phyloP scores from a whole-genome alignment of 768 basidiomycete genomes.

The Ramaria sp. region DNA sequence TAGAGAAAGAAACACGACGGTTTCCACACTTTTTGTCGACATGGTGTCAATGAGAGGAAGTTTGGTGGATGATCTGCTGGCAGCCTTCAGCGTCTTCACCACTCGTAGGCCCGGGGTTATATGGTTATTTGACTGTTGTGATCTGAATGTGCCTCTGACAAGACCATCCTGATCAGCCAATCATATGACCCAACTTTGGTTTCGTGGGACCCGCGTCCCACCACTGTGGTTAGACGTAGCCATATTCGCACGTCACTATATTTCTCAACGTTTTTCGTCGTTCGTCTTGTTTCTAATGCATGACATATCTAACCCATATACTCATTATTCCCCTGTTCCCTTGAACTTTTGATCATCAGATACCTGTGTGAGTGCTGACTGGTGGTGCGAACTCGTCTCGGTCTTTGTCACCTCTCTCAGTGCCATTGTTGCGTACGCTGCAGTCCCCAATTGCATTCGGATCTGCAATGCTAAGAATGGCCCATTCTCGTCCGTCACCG shows the following conservation, averaged over 20 bases:
- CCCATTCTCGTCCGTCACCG: conserved; percentile 56
- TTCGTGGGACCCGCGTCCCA: neutral
- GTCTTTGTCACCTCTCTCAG: conserved; percentile 90
- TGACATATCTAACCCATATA: conserved; percentile 14
- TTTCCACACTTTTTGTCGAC: conserved; percentile 59
- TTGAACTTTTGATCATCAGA: conserved; percentile 80
- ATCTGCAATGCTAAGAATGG: conserved; percentile 86
- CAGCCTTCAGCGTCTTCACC: neutral
- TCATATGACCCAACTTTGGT: neutral
- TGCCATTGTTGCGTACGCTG: conserved; percentile 98
- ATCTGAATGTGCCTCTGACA: neutral
- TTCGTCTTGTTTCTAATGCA: neutral
- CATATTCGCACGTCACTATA: neutral
- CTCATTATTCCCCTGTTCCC: conserved; percentile 29
- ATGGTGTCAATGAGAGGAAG: neutral
- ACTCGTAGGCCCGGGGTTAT: neutral
- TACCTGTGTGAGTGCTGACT: conserved; percentile 63
- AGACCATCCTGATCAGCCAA: neutral
- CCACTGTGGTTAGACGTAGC: neutral
- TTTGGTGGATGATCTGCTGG: neutral
- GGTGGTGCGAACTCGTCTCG: conserved; percentile 88
- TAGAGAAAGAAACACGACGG: conserved; percentile 80
- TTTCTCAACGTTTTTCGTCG: neutral
- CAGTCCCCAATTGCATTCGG: conserved; percentile 73
- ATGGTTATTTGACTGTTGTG: no score